phyloP scores from a whole-genome alignment of 257 asterid genomes.

The Vinca minor region DNA sequence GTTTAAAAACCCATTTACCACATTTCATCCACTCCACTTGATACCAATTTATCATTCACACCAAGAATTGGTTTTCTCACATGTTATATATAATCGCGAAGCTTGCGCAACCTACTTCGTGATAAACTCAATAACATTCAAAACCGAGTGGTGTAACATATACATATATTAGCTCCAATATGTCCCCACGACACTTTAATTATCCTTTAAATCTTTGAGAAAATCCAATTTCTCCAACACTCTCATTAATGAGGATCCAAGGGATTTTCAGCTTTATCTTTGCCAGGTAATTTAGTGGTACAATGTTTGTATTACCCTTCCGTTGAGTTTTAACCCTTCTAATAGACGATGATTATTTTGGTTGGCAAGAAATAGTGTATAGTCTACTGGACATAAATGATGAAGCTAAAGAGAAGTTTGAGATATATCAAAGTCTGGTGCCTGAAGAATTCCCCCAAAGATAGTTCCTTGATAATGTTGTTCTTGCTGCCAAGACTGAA shows the following conservation, averaged over 20 bases:
- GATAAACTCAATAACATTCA: no score
- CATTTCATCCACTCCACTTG: no score
- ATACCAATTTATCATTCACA: no score
- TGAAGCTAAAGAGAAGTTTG: conserved; percentile 68
- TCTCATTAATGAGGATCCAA: conserved; percentile 78
- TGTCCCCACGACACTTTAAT: no score
- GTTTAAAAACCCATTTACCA: no score
- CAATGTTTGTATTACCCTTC: not conserved
- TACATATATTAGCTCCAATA: no score
- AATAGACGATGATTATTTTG: not conserved
- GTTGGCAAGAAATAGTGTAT: conserved; percentile 68
- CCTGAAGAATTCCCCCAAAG: conserved; percentile 82
- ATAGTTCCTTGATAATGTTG: conserved; percentile 72
- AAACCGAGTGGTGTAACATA: no score
- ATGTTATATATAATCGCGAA: no score
- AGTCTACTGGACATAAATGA: conserved; percentile 56
- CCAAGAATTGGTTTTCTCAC: no score
- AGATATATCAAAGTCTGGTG: conserved; percentile 64
- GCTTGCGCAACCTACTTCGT: no score
- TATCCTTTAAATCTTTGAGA: no score
- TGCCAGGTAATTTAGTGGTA: conserved; percentile 52
- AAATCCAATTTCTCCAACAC: no score
- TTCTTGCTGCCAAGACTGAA: conserved; percentile 68
- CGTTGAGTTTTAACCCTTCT: not conserved
- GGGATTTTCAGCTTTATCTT: conserved; percentile 84